These are phyloP conservation scores for Lolium perenne DNA, from an alignment of 176 grass and related monocot genomes.

Conservation along the genomic window DNA sequence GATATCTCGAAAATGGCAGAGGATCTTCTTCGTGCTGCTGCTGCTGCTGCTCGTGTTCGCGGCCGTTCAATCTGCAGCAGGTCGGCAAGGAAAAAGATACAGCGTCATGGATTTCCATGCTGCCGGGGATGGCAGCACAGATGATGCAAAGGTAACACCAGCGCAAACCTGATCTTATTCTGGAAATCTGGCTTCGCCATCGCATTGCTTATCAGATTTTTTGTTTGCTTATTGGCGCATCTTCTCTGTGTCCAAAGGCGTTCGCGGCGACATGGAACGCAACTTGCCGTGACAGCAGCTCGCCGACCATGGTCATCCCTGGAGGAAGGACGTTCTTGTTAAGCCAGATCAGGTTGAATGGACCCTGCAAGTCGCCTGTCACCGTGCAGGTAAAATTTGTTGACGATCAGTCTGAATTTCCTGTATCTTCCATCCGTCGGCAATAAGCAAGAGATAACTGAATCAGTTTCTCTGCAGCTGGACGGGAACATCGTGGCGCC, in stretches of 20 bases:
- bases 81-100: neutral
- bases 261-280: conserved; percentile 14
- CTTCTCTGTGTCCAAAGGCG: no score
- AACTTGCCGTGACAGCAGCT: conserved; percentile 28
- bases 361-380: conserved; percentile 54
- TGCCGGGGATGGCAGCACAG: conserved; percentile 49
- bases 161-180: neutral
- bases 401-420: neutral
- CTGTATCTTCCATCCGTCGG: no score
- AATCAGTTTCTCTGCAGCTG: conserved; percentile 43
- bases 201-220: no score
- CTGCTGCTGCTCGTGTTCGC: conserved; percentile 30
- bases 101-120: conserved; percentile 53
- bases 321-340: conserved; percentile 51
- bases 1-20: neutral
- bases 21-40: neutral
- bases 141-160: conserved; percentile 52
- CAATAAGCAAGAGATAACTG: neutral
- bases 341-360: conserved; percentile 36
- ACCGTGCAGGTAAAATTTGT: conserved; percentile 47
- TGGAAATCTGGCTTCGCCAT: no score
- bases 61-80: neutral
- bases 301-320: conserved; percentile 46
- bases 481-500: conserved; percentile 64
- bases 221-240: no score